These are phyloP conservation scores for Umbelopsis isabellina DNA, from an alignment of 192 early-diverging fungal species.

Conservation along the genomic window DNA sequence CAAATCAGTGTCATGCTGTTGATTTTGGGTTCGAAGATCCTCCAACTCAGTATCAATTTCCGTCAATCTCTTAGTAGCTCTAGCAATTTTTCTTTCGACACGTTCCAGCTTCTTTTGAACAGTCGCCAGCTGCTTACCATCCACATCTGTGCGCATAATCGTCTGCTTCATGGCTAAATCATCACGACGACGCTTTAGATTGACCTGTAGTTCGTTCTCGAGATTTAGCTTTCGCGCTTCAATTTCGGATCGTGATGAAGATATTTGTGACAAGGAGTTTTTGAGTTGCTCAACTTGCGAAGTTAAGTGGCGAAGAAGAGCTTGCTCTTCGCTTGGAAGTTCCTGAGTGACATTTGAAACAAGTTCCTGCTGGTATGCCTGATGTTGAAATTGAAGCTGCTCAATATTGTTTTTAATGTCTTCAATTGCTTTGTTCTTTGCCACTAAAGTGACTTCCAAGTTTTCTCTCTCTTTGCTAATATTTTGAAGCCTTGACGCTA, in stretches of 20 bases:
- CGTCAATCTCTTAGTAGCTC: constrained; percentile 36
- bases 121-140: constrained; percentile 29
- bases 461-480: constrained; percentile 66
- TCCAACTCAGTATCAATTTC: constrained; percentile 30
- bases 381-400: constrained; percentile 59
- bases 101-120: constrained; percentile 11
- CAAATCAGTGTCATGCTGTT: constrained; percentile 6
- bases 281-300: constrained; percentile 58
- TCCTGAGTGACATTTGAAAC: constrained; percentile 55
- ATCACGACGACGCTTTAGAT: constrained; percentile 68
- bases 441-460: constrained; percentile 49
- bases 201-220: constrained; percentile 71
- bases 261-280: constrained; percentile 55
- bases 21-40: constrained; percentile 4
- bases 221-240: constrained; percentile 73
- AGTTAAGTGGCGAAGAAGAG: constrained; percentile 50
- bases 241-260: constrained; percentile 58
- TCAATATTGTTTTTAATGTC: constrained; percentile 50
- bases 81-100: constrained; percentile 36
- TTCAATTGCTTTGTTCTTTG: constrained; percentile 58
- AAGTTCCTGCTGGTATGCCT: constrained; percentile 64
- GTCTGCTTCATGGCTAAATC: constrained; percentile 70
- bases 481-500: constrained; percentile 58
- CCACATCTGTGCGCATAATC: constrained; percentile 40
- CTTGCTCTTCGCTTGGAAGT: constrained; percentile 59